Conservation (phyloP, 1,284 basidiomycete genomes). For the Trichosporon ovoides region DNA sequence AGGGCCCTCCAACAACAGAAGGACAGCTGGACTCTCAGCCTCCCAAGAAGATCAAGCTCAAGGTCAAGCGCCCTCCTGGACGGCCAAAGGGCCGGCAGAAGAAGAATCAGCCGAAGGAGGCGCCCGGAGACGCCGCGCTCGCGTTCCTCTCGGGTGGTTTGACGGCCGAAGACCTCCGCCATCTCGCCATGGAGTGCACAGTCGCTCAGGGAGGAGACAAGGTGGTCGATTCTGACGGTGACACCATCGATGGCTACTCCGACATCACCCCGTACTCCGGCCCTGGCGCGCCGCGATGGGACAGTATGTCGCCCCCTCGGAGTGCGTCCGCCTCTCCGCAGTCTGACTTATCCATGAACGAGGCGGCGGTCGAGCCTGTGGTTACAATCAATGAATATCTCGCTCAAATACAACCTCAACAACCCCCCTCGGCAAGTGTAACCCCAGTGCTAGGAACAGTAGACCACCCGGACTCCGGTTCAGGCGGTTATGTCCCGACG, state of each 20-base stretch:
- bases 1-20: too few relatives aligned
- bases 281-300: neutral
- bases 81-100: neutral
- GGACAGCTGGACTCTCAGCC: neutral
- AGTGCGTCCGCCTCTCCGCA: neutral
- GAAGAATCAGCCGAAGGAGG: neutral
- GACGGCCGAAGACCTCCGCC: neutral
- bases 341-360: neutral
- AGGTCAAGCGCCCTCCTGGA: neutral
- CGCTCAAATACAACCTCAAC: neutral
- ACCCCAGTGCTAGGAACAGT: neutral
- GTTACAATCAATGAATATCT: neutral
- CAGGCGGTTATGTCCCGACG: neutral
- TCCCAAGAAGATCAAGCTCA: neutral
- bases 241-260: slow-evolving; percentile 34
- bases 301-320: neutral
- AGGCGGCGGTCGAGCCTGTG: neutral
- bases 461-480: neutral
- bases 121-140: neutral
- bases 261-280: neutral
- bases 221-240: slow-evolving; percentile 41
- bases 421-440: neutral
- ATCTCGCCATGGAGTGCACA: neutral
- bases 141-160: neutral
- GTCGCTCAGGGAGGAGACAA: slow-evolving; percentile 14